Base-by-base conservation (phyloP, 2,329 filamentous ascomycete species). In the Alternaria arbusti region DNA sequence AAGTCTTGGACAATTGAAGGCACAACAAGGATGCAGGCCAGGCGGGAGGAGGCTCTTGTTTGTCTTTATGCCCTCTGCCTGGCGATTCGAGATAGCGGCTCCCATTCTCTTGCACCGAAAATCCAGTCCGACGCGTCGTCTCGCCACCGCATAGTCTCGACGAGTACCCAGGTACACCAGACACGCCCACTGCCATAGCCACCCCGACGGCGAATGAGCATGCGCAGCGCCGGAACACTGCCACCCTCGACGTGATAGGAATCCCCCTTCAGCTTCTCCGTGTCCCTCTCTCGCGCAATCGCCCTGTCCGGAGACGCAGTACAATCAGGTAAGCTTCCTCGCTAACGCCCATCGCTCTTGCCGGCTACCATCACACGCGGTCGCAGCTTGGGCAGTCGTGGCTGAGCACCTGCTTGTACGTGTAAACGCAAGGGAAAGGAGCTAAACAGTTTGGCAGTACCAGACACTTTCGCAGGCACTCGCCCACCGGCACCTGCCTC, bases 171-270 rank as follows among this genome's bases (percentile, higher is more conserved):
- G 17, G 6, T 36, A 12, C 22, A 52, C 57, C 28, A n/a, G 26
- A 20, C 32, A 15, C 11, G 40, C 26, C 40, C 57, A 46, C 40
- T 47, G 45, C 49, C 61, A 64, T 50, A 52, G 43, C 56, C 54
- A 30, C 49, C 54, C 43, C 57, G 20, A 45, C 51, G 32, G 40
- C 57, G 43, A 65, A 65, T 55, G 62, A 59, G 56, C 47, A 59
- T 59, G 64, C 51, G 50, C 57, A 49, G 55, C 49, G 30, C 30
- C 36, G 20, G 28, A 56, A 54, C 65, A 67, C 59, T 59, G 65
- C 65, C 65, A 56, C 64, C 23, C 6, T 44, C 51, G 17, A 50
- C 13, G 54, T 32, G 47, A 47, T 40, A 15, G 58, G 36, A 51
- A 28, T 10, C 49, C 40, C n/a, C 26, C n/a, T 40, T 54, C 64